Evolutionary conservation across 106 monocot genomes (phyloP), one percentile per base, ranked within the genome.

Genomic region (Phalaenopsis aphrodite): DNA sequence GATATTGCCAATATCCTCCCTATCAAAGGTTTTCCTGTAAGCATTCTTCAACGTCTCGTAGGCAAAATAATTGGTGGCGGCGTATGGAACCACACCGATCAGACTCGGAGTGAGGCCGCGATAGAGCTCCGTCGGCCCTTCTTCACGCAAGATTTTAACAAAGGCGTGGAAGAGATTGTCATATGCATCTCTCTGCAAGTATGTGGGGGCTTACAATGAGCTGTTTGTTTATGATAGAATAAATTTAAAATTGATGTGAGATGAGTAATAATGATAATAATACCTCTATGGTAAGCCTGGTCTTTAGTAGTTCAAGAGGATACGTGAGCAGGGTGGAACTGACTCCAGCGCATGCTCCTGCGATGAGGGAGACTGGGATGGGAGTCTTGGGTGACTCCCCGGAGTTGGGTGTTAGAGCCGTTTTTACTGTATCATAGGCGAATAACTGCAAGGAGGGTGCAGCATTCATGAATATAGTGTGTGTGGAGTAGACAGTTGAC

Each of bases 271-370:
- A 12, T 36, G 23, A 42, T 73, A 3, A 4, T 72, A 46, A 12
- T 36, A 97, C 97, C 97, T 97, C 87, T 82, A 97, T 92, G 14
- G 97, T 97, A 38, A 97, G 81, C 37, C 94, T 85, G 68, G 96
- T 97, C 85, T 97, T 97, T 56, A 94, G 84, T 43, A 97, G 85
- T 68, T 97, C 94, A 58, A 97, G 77, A 82, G 97, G 97, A 81
- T 97, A 97, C 42, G 88, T 94, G 78, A 88, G 88, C 2, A 94
- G 77, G 4, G 94, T 97, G 45, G 97, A 94, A 81, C 92, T 92
- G 76, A 97, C 86, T 36, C 97, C 97, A 48, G 97, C 97, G 77
- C 88, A 85, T 66, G 97, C 97, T 85, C 97, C 97, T 19, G 94
- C 97, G 47, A 94, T 55, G 10, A 94, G 88, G 1, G 94, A 97